phyloP scores from a whole-genome alignment of 805 yeast species.

The Grigorovia humatica region DNA sequence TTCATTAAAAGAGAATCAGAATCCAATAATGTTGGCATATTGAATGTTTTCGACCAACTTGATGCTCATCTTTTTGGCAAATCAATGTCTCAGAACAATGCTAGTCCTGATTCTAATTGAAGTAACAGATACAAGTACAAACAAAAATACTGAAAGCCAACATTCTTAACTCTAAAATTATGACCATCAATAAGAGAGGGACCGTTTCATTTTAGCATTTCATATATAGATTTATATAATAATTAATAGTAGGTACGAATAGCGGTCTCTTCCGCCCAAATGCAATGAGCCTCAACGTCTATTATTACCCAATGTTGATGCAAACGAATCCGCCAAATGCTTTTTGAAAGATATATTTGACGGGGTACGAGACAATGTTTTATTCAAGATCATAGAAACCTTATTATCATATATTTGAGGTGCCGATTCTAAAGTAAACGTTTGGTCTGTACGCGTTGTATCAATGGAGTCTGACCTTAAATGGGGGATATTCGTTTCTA shows the following conservation, averaged over 20 bases:
- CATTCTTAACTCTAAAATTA: too few species aligned
- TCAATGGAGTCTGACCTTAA: constrained; percentile 44
- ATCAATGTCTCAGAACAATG: constrained; percentile 25
- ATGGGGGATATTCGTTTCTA: constrained; percentile 21
- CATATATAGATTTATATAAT: not conserved
- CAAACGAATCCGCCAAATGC: constrained; percentile 59
- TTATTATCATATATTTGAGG: constrained; percentile 74
- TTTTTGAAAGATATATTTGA: constrained; percentile 72
- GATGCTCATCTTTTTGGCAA: constrained; percentile 81
- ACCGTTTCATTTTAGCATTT: not conserved
- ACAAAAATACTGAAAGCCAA: too few species aligned
- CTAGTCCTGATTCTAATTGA: not conserved
- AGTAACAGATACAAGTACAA: too few species aligned
- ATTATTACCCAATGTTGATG: constrained; percentile 20
- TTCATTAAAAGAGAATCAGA: not conserved
- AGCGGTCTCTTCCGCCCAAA: not conserved
- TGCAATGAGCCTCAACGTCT: not conserved
- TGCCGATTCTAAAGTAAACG: constrained; percentile 54
- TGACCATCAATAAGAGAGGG: too few species aligned
- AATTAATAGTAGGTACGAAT: not conserved
- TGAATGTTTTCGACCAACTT: constrained; percentile 76
- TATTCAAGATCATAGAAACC: constrained; percentile 62
- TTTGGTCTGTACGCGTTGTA: constrained; percentile 42
- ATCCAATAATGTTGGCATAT: constrained; percentile 33
- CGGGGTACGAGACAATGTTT: constrained; percentile 62